Base-by-base conservation (phyloP, 768 basidiomycete genomes). In the Russula griseocarnosa region DNA sequence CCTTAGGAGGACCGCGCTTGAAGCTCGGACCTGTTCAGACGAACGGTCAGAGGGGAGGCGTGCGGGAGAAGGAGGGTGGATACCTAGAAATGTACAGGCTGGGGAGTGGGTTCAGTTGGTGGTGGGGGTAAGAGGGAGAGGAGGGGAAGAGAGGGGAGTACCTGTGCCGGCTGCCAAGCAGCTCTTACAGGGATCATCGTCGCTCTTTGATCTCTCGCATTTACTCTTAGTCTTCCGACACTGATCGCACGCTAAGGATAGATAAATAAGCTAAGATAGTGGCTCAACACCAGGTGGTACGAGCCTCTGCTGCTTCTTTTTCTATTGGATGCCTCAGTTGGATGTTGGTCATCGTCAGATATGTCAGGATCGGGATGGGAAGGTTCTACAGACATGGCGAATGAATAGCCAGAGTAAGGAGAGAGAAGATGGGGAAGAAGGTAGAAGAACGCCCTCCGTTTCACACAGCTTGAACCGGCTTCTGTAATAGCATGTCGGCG, bases 211-310 rank as follows among this genome's bases (percentile, higher is more conserved):
- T 53, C 84, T 82, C 71, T 92, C 90, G 71, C 92, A 93, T 73
- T 92, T 92, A 77, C 87, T 88, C 76, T 92, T 94, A 8, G 88
- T 88, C 77, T 91, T 93, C 55, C 90, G 81, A 69, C 91, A 94
- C 68, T 92, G 87, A 77, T 93, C 91, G 69, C 91, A 94, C 36
- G 91, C 91, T 91, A 18, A 30, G 42, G 55, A 38, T 18, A 20
- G 49, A 34, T 7, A 28, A 18, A 24, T 50, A 28, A 7, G 54
- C 26, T 40, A 18, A n/a, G 47, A 18, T 10, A 5, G 1, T 24
- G 26, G 16, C 30, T 16, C 1, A 7, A 18, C 38, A 49, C 16
- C 16, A 38, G 58, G 42, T 14, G 7, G 7, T 30, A 61, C 60
- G 24, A n/a, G 64, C 68, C 68, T 65, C 68, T 67, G 47, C 66